A percentile compares a stretch with the other conserved stretches of the same genome.
phyloP scores from a whole-genome alignment of 2,329 filamentous ascomycete genomes.

The Aureobasidium sp. region DNA sequence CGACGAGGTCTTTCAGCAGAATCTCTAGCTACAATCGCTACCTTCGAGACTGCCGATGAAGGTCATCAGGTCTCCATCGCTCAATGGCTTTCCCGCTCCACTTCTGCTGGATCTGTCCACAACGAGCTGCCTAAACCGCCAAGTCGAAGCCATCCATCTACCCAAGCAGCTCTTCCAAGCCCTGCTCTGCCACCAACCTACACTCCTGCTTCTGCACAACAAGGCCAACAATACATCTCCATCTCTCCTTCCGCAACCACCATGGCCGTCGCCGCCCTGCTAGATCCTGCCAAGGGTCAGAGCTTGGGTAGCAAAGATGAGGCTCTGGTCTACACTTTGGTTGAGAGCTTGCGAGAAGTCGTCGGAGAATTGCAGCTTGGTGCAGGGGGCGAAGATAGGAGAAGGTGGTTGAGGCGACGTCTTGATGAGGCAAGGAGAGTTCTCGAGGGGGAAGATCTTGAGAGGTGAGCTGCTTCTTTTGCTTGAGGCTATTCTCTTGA shows the following conservation, averaged over 20 bases:
- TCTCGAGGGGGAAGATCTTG: constrained; percentile 49
- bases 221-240: constrained; percentile 20
- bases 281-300: constrained; percentile 27
- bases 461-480: background rate
- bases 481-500: no score
- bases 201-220: constrained; percentile 1
- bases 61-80: background rate
- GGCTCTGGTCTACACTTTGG: constrained; percentile 42
- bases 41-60: constrained; percentile 52
- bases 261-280: constrained; percentile 33
- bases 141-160: background rate
- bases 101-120: background rate
- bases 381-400: constrained; percentile 47
- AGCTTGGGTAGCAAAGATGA: constrained; percentile 48
- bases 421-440: constrained; percentile 68
- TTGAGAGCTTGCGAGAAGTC: constrained; percentile 49
- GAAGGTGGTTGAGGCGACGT: constrained; percentile 58
- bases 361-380: constrained; percentile 44
- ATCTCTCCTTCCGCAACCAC: constrained; percentile 28
- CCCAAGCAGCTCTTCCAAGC: background rate
- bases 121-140: background rate
- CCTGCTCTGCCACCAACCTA: background rate
- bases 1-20: constrained; percentile 49
- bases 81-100: constrained; percentile 7
- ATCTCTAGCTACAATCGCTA: constrained; percentile 53